Evolutionary conservation across 2,329 filamentous ascomycete genomes (phyloP).

Genomic region (Ilyonectria robusta): DNA sequence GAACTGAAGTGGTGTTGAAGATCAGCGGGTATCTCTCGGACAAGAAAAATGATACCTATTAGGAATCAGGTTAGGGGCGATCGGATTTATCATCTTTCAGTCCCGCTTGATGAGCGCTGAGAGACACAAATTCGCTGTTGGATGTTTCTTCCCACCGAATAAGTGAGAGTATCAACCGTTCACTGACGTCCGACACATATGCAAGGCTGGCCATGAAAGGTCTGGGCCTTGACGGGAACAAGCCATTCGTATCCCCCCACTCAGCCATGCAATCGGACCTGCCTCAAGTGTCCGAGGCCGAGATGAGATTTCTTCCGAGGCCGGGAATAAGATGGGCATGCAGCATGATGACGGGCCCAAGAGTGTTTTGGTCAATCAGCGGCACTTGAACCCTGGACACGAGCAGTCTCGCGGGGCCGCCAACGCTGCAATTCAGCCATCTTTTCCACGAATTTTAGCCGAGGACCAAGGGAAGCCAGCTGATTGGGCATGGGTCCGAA

Average conservation of each 20-base stretch:
- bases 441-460: conserved; percentile 27
- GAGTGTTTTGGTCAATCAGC: conserved; percentile 31
- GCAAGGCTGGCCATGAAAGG: background rate
- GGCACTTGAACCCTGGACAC: conserved; percentile 25
- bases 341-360: conserved; percentile 25
- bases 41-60: conserved; percentile 4
- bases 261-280: conserved; percentile 1
- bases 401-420: conserved; percentile 15
- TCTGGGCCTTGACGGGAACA: background rate
- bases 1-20: conserved; percentile 21
- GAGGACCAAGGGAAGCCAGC: conserved; percentile 22
- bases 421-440: conserved; percentile 21
- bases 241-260: conserved; percentile 5
- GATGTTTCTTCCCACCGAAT: background rate
- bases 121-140: background rate
- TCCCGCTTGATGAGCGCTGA: background rate
- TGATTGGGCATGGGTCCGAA: conserved; percentile 4
- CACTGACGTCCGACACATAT: background rate
- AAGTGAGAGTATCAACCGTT: background rate
- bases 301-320: conserved; percentile 20
- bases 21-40: conserved; percentile 28
- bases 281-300: conserved; percentile 14
- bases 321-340: conserved; percentile 46
- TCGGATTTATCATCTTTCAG: background rate
- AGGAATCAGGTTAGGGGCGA: conserved; percentile 2